Conservation (phyloP, 1,139 yeast species). For the Debaryomyces sp. region DNA sequence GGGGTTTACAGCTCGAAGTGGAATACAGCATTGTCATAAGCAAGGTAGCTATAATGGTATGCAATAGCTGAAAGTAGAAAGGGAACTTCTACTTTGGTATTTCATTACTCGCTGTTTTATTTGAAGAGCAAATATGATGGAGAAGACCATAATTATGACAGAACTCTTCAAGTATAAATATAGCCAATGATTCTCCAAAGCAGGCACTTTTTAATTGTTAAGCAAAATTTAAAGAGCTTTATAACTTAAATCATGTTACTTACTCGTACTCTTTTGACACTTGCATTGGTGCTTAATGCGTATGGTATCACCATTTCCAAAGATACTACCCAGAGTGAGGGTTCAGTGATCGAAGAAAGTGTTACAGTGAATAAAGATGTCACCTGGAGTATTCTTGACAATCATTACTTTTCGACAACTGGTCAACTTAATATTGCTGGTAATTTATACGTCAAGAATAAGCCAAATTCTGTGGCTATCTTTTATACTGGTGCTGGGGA, state of each 20-base stretch:
- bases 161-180: neutral
- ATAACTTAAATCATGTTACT: neutral
- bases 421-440: conserved; percentile 28
- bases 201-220: neutral
- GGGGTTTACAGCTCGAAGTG: no score
- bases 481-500: conserved; percentile 14
- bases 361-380: conserved; percentile 28
- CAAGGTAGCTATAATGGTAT: no score
- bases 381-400: conserved; percentile 38
- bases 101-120: no score
- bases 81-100: no score
- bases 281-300: neutral
- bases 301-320: neutral
- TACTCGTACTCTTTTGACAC: neutral
- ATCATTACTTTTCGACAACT: conserved; percentile 23
- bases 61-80: no score
- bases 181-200: neutral
- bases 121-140: no score
- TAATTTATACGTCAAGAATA: conserved; percentile 22
- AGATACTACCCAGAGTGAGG: no score
- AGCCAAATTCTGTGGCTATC: conserved; percentile 9
- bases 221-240: neutral
- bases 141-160: neutral
- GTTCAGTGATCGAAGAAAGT: neutral
- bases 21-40: no score